A percentile compares a stretch with the other conserved stretches of the same genome.
phyloP scores from a whole-genome alignment of 805 yeast genomes.

The Pichia californica region DNA sequence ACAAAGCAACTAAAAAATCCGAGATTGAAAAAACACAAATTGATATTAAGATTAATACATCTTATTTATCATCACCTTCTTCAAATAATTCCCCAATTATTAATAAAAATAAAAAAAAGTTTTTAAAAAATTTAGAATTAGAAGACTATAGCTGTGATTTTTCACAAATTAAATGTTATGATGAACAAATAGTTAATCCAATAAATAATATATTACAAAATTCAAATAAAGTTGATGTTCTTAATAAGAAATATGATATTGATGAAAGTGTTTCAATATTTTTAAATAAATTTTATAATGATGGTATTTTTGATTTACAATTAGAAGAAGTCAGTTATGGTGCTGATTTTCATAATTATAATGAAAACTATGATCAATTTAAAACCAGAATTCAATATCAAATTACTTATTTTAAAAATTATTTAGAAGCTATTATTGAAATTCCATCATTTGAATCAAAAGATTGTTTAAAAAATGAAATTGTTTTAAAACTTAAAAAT shows the following conservation, averaged over 20 bases:
- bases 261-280: constrained; percentile 1
- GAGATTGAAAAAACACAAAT: not conserved
- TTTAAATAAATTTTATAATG: not conserved
- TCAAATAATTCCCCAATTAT: not conserved
- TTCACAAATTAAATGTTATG: constrained; percentile 1
- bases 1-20: not conserved
- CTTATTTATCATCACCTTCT: constrained; percentile 6
- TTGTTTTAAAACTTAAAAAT: not conserved
- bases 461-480: not conserved
- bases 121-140: not conserved
- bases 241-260: not conserved
- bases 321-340: constrained; percentile 7
- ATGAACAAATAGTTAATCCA: not conserved
- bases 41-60: not conserved
- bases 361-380: too few species aligned
- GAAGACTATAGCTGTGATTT: constrained; percentile 4
- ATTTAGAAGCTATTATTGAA: constrained; percentile 3
- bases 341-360: too few species aligned
- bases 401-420: not conserved
- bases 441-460: not conserved
- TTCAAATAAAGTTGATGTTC: not conserved
- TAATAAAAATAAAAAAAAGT: not conserved
- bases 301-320: constrained; percentile 3
- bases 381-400: not conserved
- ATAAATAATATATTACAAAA: not conserved